Percentiles rank a stretch among this genome's conserved stretches.
Conservation (phyloP, 495 filamentous ascomycete genomes). For the Trichocladium uniseriatum region DNA sequence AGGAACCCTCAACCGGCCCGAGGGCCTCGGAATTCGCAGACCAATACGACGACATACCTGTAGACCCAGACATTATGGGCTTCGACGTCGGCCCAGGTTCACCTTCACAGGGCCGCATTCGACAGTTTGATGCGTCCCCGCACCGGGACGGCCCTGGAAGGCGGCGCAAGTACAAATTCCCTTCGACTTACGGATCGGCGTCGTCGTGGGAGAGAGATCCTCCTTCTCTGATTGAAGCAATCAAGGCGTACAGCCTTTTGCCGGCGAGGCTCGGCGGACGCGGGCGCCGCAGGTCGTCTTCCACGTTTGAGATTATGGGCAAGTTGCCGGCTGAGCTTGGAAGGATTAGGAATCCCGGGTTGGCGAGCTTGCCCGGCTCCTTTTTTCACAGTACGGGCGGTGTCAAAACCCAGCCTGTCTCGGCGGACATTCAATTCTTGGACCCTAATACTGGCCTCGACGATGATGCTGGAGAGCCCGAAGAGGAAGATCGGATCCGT, state of each 20-base stretch:
- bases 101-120: neutral
- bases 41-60: constrained; percentile 5
- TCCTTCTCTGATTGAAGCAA: constrained; percentile 22
- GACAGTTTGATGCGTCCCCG: neutral
- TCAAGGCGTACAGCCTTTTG: constrained; percentile 23
- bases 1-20: neutral
- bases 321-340: constrained; percentile 21
- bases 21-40: neutral
- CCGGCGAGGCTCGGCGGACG: constrained; percentile 17
- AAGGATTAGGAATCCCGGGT: constrained; percentile 22
- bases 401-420: neutral
- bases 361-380: constrained; percentile 21
- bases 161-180: neutral
- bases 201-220: constrained; percentile 1
- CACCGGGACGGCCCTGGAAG: neutral
- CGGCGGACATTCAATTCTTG: constrained; percentile 13
- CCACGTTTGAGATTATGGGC: constrained; percentile 6
- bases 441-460: constrained; percentile 22
- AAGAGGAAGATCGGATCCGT: neutral
- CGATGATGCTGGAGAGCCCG: constrained; percentile 4
- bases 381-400: constrained; percentile 10
- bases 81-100: neutral
- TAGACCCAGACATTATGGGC: constrained; percentile 9
- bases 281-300: neutral
- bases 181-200: neutral